Evolutionary conservation across 306 rosid genomes (phyloP), one percentile per base, ranked within the genome.

Genomic region (Echinosophora koreensis): DNA sequence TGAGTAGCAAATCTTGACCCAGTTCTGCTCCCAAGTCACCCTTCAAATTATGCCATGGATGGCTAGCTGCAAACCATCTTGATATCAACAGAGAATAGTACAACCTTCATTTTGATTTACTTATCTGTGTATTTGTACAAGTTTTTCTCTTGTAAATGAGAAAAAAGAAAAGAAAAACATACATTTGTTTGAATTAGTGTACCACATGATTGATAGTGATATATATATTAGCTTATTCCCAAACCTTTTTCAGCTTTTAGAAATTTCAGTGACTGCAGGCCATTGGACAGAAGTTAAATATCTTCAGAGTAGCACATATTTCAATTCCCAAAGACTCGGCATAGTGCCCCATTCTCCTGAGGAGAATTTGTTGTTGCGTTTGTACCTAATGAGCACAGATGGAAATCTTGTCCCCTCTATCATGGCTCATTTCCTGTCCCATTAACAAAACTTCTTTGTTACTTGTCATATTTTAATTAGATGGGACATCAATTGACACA

Each of bases 111-210:
- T 76, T 27, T 55, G 59, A 39, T 66, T 55, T 28, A 17, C 56
- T 22, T 56, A 4, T 34, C 50, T 32, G 51, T 66, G 68, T 15
- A 66, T 27, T 69, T 62, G 74, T 56, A 64, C 70, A 28, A 71
- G 75, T 61, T 77, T 68, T 55, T 49, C 55, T 58, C 55, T 64
- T 79, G 84, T 82, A 79, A 78, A 82, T 78, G 65, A 56, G 65
- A 56, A 16, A 41, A 41, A 59, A 41, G 46, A 44, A 28, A 57
- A 74, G 39, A 10, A 41, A 42, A 58, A 49, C 35, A 66, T 27
- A 56, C 35, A 64, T 6, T 72, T 58, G 27, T 74, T 74, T 69
- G 52, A 64, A 78, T 50, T 56, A 9, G 28, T 74, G 50, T 69
- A 57, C 17, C 9, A 44, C 63, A 69, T 74, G 71, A 56, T 41